Conservation (phyloP, 371 early-diverging fungal species). For the Umbelopsis sp. region DNA sequence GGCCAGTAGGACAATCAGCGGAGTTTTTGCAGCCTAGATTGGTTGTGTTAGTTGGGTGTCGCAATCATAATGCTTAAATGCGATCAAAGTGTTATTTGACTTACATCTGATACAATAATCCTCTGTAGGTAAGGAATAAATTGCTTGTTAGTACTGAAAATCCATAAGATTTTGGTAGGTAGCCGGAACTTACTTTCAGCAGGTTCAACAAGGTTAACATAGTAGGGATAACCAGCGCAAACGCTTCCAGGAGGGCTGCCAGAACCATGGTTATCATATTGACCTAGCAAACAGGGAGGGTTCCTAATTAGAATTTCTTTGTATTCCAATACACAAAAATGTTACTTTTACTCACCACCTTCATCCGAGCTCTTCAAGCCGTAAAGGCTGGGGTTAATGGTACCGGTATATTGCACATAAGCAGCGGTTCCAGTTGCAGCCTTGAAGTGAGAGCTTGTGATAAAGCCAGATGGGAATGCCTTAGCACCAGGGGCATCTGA, state of each 20-base stretch:
- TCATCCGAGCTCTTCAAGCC: constrained; percentile 42
- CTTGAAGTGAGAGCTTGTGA: constrained; percentile 40
- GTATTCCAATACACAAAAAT: neutral
- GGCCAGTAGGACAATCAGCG: constrained; percentile 38
- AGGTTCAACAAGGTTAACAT: constrained; percentile 50
- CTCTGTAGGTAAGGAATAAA: neutral
- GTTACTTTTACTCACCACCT: constrained; percentile 48
- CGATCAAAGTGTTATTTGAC: too few relatives aligned
- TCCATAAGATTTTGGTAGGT: neutral
- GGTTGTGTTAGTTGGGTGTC: too few relatives aligned
- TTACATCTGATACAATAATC: constrained; percentile 19
- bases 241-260: constrained; percentile 37
- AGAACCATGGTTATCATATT: constrained; percentile 32
- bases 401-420: constrained; percentile 54
- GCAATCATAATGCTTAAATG: too few relatives aligned
- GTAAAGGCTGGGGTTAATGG: constrained; percentile 45
- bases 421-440: constrained; percentile 27
- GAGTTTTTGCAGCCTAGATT: neutral
- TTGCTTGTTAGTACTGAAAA: too few relatives aligned
- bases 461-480: constrained; percentile 49
- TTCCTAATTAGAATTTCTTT: neutral
- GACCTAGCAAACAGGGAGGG: constrained; percentile 13
- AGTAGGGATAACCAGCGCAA: constrained; percentile 45
- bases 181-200: constrained; percentile 20
- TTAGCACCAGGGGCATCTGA: constrained; percentile 30